These are phyloP conservation scores for Ophiostoma triangulosporum DNA, from an alignment of 2,329 filamentous ascomycete species.

Conservation along the genomic window DNA sequence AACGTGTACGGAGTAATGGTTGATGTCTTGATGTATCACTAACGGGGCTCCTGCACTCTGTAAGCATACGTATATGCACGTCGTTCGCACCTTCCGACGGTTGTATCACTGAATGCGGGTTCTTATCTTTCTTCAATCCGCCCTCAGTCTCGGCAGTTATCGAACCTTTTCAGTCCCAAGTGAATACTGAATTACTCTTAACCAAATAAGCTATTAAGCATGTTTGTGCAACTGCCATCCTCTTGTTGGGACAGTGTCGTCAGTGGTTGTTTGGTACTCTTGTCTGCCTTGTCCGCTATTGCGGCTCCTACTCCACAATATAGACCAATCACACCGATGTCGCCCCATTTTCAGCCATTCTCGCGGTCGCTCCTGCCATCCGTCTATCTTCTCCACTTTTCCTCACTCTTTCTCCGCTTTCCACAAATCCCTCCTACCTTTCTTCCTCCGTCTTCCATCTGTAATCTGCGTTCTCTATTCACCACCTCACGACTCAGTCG, in stretches of 20 bases:
- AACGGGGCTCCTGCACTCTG: too few relatives aligned
- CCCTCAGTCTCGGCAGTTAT: neutral
- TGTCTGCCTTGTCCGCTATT: constrained; percentile 1
- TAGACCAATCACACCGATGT: constrained; percentile 8
- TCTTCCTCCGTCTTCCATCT: neutral
- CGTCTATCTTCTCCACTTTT: neutral
- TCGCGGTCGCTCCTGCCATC: neutral
- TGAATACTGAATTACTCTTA: too few relatives aligned
- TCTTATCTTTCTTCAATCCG: neutral
- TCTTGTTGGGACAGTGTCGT: too few relatives aligned
- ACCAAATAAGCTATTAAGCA: too few relatives aligned
- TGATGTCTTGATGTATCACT: neutral
- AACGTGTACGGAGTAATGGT: too few relatives aligned
- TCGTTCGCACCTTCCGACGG: neutral
- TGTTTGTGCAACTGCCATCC: neutral
- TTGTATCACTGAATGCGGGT: neutral
- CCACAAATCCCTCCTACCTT: neutral
- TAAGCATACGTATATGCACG: neutral
- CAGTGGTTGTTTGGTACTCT: neutral
- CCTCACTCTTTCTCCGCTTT: neutral
- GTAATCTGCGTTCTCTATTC: neutral
- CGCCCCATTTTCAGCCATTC: neutral
- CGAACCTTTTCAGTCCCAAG: too few relatives aligned
- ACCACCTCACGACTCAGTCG: neutral
- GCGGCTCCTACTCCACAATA: constrained; percentile 1